These are phyloP conservation scores for Leucocoprinus birnbaumii DNA, from an alignment of 768 basidiomycete genomes.

Conservation along the genomic window DNA sequence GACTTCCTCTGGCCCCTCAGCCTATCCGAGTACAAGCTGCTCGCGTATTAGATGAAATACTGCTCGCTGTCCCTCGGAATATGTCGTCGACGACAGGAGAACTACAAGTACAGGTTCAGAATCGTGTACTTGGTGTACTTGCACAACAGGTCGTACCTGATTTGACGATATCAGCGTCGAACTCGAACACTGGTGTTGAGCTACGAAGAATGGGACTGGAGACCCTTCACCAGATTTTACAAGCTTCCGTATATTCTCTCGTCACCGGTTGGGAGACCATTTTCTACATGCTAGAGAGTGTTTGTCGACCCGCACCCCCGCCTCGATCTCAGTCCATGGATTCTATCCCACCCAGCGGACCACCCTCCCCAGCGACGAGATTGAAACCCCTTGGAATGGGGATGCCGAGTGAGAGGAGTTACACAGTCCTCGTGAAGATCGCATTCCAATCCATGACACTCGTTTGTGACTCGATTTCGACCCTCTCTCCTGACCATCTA, in stretches of 20 bases:
- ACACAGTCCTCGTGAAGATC: slow-evolving; percentile 78
- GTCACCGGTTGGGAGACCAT: slow-evolving; percentile 92
- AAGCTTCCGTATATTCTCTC: slow-evolving; percentile 88
- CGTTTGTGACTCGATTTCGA: slow-evolving; percentile 89
- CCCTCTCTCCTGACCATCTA: slow-evolving; percentile 77
- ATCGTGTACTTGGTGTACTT: slow-evolving; percentile 82
- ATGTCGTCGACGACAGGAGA: slow-evolving; percentile 51
- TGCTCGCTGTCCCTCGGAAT: slow-evolving; percentile 75
- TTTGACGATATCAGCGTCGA: slow-evolving; percentile 27
- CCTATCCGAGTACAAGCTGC: slow-evolving; percentile 87
- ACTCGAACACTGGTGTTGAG: slow-evolving; percentile 59
- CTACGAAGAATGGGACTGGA: slow-evolving; percentile 87
- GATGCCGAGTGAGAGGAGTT: slow-evolving; percentile 63
- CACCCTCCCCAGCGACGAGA: slow-evolving; percentile 34
- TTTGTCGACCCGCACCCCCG: slow-evolving; percentile 52
- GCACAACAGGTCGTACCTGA: slow-evolving; percentile 70
- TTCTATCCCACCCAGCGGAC: slow-evolving; percentile 34
- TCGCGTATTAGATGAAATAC: slow-evolving; percentile 79
- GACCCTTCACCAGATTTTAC: slow-evolving; percentile 85
- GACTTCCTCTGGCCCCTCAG: slow-evolving; percentile 67
- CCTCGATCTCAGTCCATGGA: slow-evolving; percentile 35
- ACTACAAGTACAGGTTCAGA: slow-evolving; percentile 69
- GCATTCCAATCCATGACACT: slow-evolving; percentile 93
- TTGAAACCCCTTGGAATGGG: slow-evolving; percentile 50
- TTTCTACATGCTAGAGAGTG: slow-evolving; percentile 88